Base-by-base conservation (phyloP, 2,329 filamentous ascomycete species). In the Fusarium albosuccineum region DNA sequence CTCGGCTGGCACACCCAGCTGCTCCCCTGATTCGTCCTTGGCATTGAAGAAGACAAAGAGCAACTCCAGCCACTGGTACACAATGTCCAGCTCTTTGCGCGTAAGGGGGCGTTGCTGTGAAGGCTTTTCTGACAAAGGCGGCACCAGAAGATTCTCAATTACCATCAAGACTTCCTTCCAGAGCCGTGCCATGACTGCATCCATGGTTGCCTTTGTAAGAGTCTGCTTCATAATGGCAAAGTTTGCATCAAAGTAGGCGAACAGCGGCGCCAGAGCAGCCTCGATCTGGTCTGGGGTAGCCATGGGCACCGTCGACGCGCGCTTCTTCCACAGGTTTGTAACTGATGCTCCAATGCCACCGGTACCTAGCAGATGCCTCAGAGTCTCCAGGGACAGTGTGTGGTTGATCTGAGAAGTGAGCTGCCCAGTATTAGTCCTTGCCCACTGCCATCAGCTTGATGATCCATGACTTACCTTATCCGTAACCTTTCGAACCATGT, bases 191-290 rank as follows among this genome's bases (percentile, higher is more conserved):
- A 99, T 99, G 72, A 99, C 96, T 76, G 96, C 94, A 72, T 94
- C 89, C 95, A 99, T 97, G n/a, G 96, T 97, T 59, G 93, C 91
- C 60, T 94, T 91, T 1, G 96, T 98, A 58, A 99, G 83, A 1
- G 95, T 97, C 78, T 96, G 90, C 81, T 98, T 97, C 94, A 99
- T 97, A 71, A 98, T 97, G 61, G 94, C 93, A 79, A 99, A 99
- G 75, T 99, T 99, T 77, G 97, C 95, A 76, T 99, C 93, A 76
- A 99, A 99, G 78, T 99, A 99, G 55, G 89, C 87, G 76, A 97
- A 96, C 1, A 99, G 85, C 5, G 94, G 92, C 70, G 92, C 90
- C 11, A 99, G 82, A 1, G 93, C 93, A 70, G 91, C 91, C 68
- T 93, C 91, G 17, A 97, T 86, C 62, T 97, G 93, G 7, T 85